Conservation (phyloP, 2,329 filamentous ascomycete species). For the Sarocladium brachiariae region DNA sequence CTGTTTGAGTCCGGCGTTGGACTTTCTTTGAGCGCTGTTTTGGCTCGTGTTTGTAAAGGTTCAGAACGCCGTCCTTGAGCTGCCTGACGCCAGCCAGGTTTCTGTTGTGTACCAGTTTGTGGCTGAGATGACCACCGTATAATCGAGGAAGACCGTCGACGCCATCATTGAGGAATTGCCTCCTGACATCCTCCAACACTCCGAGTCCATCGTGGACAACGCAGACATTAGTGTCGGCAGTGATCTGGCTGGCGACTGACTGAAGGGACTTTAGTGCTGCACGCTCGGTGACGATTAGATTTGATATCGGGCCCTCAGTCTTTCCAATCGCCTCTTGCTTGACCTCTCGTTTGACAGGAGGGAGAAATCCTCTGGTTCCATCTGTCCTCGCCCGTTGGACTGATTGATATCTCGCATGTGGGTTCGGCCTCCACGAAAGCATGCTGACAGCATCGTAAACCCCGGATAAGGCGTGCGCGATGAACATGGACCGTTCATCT, state of each 20-base stretch:
- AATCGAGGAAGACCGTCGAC: slow-evolving; percentile 63
- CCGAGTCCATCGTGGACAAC: slow-evolving; percentile 80
- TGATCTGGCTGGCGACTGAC: slow-evolving; percentile 58
- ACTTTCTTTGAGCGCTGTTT: slow-evolving; percentile 5
- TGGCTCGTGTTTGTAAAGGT: slow-evolving; percentile 13
- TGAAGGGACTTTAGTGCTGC: slow-evolving; percentile 49
- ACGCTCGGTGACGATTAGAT: slow-evolving; percentile 64
- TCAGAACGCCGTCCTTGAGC: slow-evolving; percentile 21
- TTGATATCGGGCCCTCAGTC: slow-evolving; percentile 53
- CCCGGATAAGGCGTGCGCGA: slow-evolving; percentile 33
- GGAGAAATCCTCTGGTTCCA: not conserved
- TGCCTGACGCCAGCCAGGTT: slow-evolving; percentile 32
- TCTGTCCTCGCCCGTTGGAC: not conserved
- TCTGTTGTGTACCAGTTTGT: slow-evolving; percentile 37
- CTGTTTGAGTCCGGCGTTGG: not conserved
- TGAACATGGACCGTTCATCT: slow-evolving; percentile 33
- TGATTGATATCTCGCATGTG: not conserved
- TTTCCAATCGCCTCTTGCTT: slow-evolving; percentile 15
- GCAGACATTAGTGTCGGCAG: slow-evolving; percentile 62
- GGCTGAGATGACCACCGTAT: slow-evolving; percentile 58
- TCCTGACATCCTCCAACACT: slow-evolving; percentile 69
- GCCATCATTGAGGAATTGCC: slow-evolving; percentile 58
- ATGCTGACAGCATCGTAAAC: slow-evolving; percentile 34
- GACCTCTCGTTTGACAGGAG: slow-evolving; percentile 13
- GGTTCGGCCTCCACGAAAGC: slow-evolving; percentile 20